Percentiles rank a stretch among this genome's conserved stretches.
These are phyloP conservation scores for Heritiera fomes DNA, from an alignment of 345 rosid species.

Conservation along the genomic window DNA sequence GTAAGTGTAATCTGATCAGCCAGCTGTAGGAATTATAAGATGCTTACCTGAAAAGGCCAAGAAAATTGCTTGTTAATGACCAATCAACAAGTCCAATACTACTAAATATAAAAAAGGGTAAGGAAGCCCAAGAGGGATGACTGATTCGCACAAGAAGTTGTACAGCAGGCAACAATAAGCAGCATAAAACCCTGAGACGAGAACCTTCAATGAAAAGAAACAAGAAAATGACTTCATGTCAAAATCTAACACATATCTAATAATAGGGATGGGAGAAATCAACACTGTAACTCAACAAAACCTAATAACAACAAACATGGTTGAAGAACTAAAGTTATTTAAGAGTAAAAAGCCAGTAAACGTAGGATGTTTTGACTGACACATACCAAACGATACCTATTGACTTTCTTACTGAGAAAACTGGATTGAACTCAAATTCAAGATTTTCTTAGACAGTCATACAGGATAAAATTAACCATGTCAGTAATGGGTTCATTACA, in stretches of 20 bases:
- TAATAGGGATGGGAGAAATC: not conserved
- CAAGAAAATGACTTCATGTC: slow-evolving; percentile 11
- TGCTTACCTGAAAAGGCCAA: slow-evolving; percentile 52
- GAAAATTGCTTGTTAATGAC: slow-evolving; percentile 57
- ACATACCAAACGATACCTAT: not conserved
- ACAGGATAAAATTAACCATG: not conserved
- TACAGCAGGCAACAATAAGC: slow-evolving; percentile 45
- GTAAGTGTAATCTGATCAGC: slow-evolving; percentile 2
- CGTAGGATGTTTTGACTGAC: not conserved
- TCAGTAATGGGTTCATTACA: not conserved
- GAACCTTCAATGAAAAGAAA: slow-evolving; percentile 48
- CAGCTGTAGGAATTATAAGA: slow-evolving; percentile 2
- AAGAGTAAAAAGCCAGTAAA: not conserved
- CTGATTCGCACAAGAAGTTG: slow-evolving; percentile 56
- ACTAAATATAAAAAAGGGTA: slow-evolving; percentile 58
- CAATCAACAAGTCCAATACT: slow-evolving; percentile 52
- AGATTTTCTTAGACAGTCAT: not conserved
- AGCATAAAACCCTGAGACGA: slow-evolving; percentile 46
- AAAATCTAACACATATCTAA: not conserved
- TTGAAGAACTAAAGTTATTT: not conserved
- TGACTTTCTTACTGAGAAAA: not conserved
- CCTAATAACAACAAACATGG: not conserved
- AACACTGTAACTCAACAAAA: not conserved
- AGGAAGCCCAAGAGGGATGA: slow-evolving; percentile 59
- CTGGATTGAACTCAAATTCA: not conserved